Evolutionary conservation across 495 filamentous ascomycete genomes (phyloP), one percentile per base, ranked within the genome.

Genomic region (Ascodesmis nigricans): DNA sequence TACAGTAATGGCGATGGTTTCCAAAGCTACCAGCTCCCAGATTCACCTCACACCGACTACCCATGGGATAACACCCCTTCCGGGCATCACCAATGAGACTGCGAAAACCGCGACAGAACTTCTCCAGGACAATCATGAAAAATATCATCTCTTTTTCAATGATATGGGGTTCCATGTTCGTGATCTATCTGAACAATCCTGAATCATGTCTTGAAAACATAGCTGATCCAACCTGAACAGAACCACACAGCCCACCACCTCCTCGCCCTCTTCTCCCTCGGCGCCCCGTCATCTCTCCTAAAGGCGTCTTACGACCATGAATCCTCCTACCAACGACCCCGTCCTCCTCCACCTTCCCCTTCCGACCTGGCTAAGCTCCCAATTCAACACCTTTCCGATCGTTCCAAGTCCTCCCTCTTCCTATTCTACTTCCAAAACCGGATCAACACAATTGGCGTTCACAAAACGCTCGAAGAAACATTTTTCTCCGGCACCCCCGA

Each of bases 141-240:
- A 62, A 18, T 63, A 83, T 48, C 77, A 91, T 49, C 69, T 80
- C 18, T 91, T 72, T 55, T 87, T 78, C 59, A 78, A 78, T 39
- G 16, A 64, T 1, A 40, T 50, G 1, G 70, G 71, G 0, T 83
- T 73, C 42, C 33, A 35, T 14, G 29, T 31, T 9, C 2, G 29
- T 2, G 11, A 8, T 16, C 5, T 7, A 7, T 15, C 13, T 7
- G 5, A 30, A 14, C 15, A 75, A 78, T 44, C 73, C 73, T 61
- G 64, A 60, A 23, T 57, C 58, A 55, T 39, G 44, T 26, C 21
- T 1, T 17, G 35, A 14, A 15, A 1, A 23, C 4, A 4, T 34
- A 29, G 1, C 13, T 38, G 15, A 14, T 29, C 23, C 18, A 19
- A 21, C 19, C 11, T 17, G 2, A 3, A 34, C 21, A 39, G 36